Evolutionary conservation across 768 basidiomycete species (phyloP).

Genomic region (Pleurotus salmoneostramineus): DNA sequence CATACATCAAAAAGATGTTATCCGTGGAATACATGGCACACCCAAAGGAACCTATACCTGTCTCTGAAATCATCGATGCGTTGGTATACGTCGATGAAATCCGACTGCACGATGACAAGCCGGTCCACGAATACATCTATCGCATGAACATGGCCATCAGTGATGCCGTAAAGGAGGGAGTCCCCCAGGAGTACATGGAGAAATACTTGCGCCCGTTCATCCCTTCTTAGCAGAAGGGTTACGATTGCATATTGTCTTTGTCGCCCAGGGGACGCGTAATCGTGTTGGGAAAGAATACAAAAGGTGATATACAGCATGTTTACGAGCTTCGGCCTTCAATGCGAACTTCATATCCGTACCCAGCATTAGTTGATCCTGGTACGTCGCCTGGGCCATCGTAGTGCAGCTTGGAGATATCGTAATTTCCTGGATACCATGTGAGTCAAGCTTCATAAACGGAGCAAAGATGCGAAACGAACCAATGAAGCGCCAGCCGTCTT

Average conservation of each 20-base stretch:
- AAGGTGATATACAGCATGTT: background rate
- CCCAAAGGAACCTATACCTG: constrained; percentile 1
- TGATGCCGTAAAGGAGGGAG: constrained; percentile 34
- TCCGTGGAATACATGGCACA: constrained; percentile 19
- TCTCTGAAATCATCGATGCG: constrained; percentile 14
- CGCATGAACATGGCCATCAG: constrained; percentile 42
- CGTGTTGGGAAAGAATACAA: no score
- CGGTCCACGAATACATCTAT: constrained; percentile 38
- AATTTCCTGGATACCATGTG: constrained; percentile 60
- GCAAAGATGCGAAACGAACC: constrained; percentile 43
- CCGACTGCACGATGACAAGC: constrained; percentile 24
- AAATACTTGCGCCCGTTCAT: constrained; percentile 41
- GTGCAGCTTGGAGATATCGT: constrained; percentile 86
- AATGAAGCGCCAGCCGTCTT: constrained; percentile 95
- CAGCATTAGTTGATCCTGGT: constrained; percentile 56
- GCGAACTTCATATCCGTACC: constrained; percentile 81
- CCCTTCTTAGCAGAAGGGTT: constrained; percentile 14
- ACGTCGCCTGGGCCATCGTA: constrained; percentile 81
- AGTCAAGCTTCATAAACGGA: constrained; percentile 4
- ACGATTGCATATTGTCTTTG: no score
- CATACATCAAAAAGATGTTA: constrained; percentile 32
- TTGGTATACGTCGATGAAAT: constrained; percentile 40
- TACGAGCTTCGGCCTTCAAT: constrained; percentile 41
- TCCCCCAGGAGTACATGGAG: constrained; percentile 38
- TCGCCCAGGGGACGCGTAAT: no score